phyloP scores from a whole-genome alignment of 176 grass and related monocot species.

The Bromus sterilis region DNA sequence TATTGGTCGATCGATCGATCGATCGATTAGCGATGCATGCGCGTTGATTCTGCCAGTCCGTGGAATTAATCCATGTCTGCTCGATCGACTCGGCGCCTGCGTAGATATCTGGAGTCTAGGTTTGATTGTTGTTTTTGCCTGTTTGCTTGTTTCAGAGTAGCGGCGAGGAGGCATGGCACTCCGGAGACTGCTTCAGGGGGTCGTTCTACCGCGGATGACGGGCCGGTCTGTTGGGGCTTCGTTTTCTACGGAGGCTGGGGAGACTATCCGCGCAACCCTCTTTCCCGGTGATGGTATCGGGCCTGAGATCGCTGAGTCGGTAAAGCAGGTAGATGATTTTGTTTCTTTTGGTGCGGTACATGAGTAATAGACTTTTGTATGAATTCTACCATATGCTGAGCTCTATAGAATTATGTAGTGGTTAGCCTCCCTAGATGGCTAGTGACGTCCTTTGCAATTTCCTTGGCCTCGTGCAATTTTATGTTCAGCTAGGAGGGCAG shows the following conservation, averaged over 20 bases:
- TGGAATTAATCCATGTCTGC: background rate
- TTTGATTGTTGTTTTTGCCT: conserved; percentile 18
- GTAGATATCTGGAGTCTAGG: background rate
- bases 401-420: background rate
- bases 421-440: background rate
- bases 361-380: background rate
- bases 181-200: conserved; percentile 47
- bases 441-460: background rate
- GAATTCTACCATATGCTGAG: background rate
- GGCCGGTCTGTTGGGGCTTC: conserved; percentile 8
- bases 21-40: background rate
- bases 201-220: conserved; percentile 31
- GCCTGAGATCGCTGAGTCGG: conserved; percentile 85
- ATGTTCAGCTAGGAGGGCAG: background rate
- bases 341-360: background rate
- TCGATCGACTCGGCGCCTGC: background rate
- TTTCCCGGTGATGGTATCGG: conserved; percentile 96
- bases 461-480: background rate
- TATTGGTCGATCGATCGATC: background rate
- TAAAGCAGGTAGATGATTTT: conserved; percentile 58
- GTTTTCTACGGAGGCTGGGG: conserved; percentile 34
- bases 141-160: conserved; percentile 3
- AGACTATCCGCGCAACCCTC: conserved; percentile 65
- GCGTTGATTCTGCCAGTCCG: background rate
- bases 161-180: conserved; percentile 38